phyloP scores from a whole-genome alignment of 2,329 filamentous ascomycete genomes.

The Hymenoscyphus fraxineus region DNA sequence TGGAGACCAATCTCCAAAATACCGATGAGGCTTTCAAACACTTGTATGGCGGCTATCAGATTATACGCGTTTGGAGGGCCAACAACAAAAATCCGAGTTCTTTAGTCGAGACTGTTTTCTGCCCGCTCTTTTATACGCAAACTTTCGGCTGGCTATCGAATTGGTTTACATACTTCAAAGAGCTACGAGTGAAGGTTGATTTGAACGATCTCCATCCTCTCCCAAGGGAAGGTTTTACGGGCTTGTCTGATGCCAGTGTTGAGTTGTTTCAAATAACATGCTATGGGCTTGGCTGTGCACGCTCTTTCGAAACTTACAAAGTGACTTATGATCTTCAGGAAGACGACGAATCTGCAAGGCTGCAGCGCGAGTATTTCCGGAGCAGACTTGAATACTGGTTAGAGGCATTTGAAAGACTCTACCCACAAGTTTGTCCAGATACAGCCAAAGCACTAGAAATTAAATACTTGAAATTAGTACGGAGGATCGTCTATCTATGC shows the following conservation, averaged over 20 bases:
- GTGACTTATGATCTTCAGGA: not conserved
- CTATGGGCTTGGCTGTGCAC: not conserved
- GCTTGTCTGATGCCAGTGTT: slow-evolving; percentile 3
- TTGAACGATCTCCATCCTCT: not conserved
- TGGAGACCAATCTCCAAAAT: not conserved
- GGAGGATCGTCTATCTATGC: not conserved
- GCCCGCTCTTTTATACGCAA: not conserved
- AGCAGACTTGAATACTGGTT: not conserved
- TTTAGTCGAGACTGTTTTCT: not conserved
- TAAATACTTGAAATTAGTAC: not conserved
- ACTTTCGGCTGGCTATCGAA: not conserved
- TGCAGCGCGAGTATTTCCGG: not conserved
- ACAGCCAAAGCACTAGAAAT: not conserved
- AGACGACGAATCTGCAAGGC: not conserved
- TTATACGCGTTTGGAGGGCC: not conserved
- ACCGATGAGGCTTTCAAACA: not conserved
- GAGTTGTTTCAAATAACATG: slow-evolving; percentile 5
- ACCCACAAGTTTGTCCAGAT: not conserved
- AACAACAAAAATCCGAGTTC: not conserved
- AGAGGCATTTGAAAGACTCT: not conserved
- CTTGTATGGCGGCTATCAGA: not conserved
- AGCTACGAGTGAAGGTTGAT: not conserved
- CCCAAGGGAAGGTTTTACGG: not conserved
- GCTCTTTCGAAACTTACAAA: not conserved
- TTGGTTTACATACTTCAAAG: not conserved